Percentiles rank a stretch among this genome's conserved stretches.
These are phyloP conservation scores for Candida dajiaensis DNA, from an alignment of 805 yeast species.

Conservation along the genomic window DNA sequence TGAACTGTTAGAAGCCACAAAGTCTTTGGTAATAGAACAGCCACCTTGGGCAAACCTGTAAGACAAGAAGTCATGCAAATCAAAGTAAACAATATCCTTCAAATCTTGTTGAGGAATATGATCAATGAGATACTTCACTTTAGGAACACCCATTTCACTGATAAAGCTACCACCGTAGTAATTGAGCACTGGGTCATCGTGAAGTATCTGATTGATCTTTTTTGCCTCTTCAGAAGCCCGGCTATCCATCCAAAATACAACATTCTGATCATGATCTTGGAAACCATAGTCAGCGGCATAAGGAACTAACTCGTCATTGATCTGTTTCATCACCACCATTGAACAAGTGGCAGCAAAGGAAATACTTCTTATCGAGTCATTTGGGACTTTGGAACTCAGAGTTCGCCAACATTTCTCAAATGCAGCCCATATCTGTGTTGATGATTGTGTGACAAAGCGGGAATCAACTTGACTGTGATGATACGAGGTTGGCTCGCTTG, in stretches of 20 bases:
- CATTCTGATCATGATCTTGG: slow-evolving; percentile 28
- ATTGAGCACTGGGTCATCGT: slow-evolving; percentile 16
- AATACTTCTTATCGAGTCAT: slow-evolving; percentile 19
- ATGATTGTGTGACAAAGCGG: slow-evolving; percentile 33
- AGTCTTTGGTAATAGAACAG: slow-evolving; percentile 9
- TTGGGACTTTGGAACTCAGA: slow-evolving; percentile 1
- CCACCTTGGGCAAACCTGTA: slow-evolving; percentile 18
- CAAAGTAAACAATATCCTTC: slow-evolving; percentile 35
- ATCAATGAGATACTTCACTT: slow-evolving; percentile 35
- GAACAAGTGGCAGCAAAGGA: slow-evolving; percentile 57
- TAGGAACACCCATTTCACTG: slow-evolving; percentile 57
- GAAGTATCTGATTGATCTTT: slow-evolving; percentile 10
- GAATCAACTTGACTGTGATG: slow-evolving; percentile 15
- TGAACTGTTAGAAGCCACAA: slow-evolving; percentile 4
- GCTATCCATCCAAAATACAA: slow-evolving; percentile 58
- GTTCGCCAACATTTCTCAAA: slow-evolving; percentile 23
- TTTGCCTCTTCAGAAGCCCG: slow-evolving; percentile 33
- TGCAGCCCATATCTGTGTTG: slow-evolving; percentile 32
- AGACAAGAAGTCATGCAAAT: slow-evolving; percentile 43
- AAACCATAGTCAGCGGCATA: slow-evolving; percentile 27
- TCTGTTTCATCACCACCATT: slow-evolving; percentile 37
- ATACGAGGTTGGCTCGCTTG: slow-evolving; percentile 21
- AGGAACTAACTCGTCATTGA: slow-evolving; percentile 20
- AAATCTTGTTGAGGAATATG: slow-evolving; percentile 16
- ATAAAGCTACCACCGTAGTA: slow-evolving; percentile 40